phyloP scores from a whole-genome alignment of 495 filamentous ascomycete species.

The Aspergillus homomorphus region DNA sequence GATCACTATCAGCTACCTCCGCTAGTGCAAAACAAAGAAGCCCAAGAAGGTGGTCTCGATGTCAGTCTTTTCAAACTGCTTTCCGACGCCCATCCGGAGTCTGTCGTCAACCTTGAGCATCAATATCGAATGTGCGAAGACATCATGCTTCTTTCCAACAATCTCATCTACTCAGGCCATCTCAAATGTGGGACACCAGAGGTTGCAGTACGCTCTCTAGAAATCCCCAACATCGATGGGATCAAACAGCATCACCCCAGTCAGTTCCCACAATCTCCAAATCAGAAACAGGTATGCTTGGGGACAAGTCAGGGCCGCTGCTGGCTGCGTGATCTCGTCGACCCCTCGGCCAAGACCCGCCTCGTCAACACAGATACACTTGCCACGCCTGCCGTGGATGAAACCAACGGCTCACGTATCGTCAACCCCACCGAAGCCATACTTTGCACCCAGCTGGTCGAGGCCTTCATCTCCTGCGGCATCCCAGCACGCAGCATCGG shows the following conservation, averaged over 20 bases:
- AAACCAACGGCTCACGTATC: slow-evolving; percentile 74
- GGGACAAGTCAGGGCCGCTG: slow-evolving; percentile 53
- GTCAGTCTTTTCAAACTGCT: slow-evolving; percentile 90
- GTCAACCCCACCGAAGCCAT: slow-evolving; percentile 78
- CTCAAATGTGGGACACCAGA: slow-evolving; percentile 82
- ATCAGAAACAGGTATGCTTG: slow-evolving; percentile 48
- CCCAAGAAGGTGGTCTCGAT: slow-evolving; percentile 81
- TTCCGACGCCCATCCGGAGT: slow-evolving; percentile 79
- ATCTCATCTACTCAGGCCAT: slow-evolving; percentile 82
- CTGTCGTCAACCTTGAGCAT: slow-evolving; percentile 86
- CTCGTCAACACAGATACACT: slow-evolving; percentile 87
- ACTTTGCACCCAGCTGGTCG: slow-evolving; percentile 73
- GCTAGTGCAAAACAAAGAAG: slow-evolving; percentile 87
- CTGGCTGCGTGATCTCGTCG: slow-evolving; percentile 78
- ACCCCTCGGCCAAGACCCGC: slow-evolving; percentile 66
- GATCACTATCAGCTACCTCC: slow-evolving; percentile 96
- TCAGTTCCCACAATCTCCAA: slow-evolving; percentile 25
- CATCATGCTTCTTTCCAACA: slow-evolving; percentile 91
- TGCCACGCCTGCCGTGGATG: slow-evolving; percentile 60
- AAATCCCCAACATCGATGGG: slow-evolving; percentile 56
- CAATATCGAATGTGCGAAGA: slow-evolving; percentile 99
- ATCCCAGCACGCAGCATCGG: slow-evolving; percentile 76
- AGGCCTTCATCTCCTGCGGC: slow-evolving; percentile 69
- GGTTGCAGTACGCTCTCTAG: slow-evolving; percentile 63
- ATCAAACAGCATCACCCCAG: slow-evolving; percentile 54